These are phyloP conservation scores for Pistacia integerrima DNA, from an alignment of 345 rosid genomes.

Conservation along the genomic window DNA sequence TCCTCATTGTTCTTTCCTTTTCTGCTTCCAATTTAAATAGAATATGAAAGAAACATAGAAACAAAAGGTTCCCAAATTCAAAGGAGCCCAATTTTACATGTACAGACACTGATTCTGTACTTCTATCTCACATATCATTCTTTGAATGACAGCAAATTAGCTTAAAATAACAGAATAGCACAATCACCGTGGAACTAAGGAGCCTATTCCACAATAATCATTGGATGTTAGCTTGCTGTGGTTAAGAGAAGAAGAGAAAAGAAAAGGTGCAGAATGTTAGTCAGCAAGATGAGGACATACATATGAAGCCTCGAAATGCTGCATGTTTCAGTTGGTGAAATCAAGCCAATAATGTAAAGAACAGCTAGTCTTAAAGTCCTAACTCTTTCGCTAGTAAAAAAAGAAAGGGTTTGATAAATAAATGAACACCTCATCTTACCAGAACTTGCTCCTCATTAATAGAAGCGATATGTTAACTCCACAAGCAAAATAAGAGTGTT, in stretches of 20 bases:
- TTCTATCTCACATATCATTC: background rate
- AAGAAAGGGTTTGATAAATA: background rate
- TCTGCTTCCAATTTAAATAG: background rate
- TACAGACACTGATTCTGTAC: background rate
- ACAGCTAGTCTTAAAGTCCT: background rate
- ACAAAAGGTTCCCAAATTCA: background rate
- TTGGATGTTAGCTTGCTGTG: background rate
- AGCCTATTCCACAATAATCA: background rate
- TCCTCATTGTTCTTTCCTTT: background rate
- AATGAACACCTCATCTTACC: background rate
- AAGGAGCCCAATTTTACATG: background rate
- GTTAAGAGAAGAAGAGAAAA: background rate
- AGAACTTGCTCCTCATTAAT: background rate
- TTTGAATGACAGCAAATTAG: background rate
- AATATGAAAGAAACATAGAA: background rate
- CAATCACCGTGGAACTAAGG: background rate
- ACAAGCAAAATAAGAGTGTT: background rate
- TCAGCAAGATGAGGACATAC: background rate
- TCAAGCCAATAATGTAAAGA: background rate
- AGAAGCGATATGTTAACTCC: background rate
- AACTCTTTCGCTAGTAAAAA: background rate
- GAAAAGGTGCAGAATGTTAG: background rate
- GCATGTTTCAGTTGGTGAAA: background rate
- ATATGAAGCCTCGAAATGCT: background rate
- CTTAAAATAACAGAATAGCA: background rate